Conservation (phyloP, 2,329 filamentous ascomycete genomes). For the Colletotrichum cuscutae region DNA sequence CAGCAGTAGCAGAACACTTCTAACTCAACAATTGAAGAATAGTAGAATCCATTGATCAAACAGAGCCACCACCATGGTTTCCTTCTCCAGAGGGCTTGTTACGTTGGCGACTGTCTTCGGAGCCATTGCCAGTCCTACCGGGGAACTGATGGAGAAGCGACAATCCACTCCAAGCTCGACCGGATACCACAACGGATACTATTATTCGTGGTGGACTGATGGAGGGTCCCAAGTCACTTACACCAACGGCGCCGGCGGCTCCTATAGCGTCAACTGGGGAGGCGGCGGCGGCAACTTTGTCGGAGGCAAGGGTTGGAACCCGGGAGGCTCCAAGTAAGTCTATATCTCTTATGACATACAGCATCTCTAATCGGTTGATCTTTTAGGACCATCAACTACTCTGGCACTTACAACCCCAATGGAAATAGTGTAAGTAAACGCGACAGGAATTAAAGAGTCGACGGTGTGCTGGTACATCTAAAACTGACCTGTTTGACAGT, state of each 20-base stretch:
- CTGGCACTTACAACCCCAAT: constrained; percentile 42
- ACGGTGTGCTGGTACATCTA: too few relatives aligned
- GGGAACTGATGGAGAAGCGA: constrained; percentile 11
- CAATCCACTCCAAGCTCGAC: constrained; percentile 41
- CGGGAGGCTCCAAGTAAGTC: constrained; percentile 52
- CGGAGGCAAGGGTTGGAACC: constrained; percentile 68
- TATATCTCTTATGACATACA: background rate
- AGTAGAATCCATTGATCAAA: background rate
- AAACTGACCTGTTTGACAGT: constrained; percentile 38
- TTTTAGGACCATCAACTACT: constrained; percentile 39
- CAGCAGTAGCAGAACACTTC: background rate
- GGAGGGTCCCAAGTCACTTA: constrained; percentile 51
- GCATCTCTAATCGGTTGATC: background rate
- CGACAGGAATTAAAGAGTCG: too few relatives aligned
- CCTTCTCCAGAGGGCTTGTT: background rate
- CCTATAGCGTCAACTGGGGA: constrained; percentile 57
- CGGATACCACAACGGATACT: constrained; percentile 50
- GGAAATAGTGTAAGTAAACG: constrained; percentile 37
- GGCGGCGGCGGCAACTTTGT: constrained; percentile 61
- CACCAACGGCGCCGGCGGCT: constrained; percentile 53
- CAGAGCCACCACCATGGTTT: background rate
- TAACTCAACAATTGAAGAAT: background rate
- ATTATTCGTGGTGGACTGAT: constrained; percentile 57
- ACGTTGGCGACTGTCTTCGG: background rate
- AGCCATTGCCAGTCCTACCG: background rate